Percentiles rank a stretch among this genome's conserved stretches.
These are phyloP conservation scores for Castanospermum australe DNA, from an alignment of 306 rosid species.

Conservation along the genomic window DNA sequence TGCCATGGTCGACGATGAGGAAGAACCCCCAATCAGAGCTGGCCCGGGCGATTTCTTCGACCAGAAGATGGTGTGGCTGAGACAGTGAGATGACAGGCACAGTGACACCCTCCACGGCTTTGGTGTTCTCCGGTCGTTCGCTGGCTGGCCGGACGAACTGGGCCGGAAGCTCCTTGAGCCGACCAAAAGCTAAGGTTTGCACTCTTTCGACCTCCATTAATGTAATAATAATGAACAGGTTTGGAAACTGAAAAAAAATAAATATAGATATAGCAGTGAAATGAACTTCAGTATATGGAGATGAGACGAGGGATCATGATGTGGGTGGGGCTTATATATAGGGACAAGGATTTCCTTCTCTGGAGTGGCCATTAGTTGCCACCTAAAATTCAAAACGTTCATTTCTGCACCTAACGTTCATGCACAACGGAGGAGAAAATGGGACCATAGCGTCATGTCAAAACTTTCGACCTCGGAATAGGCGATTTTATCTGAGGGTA, in stretches of 20 bases:
- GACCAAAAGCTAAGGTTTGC: not conserved
- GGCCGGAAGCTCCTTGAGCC: not conserved
- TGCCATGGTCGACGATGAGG: not conserved
- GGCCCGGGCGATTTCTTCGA: not conserved
- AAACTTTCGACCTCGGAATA: too few relatives aligned
- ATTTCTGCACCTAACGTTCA: not conserved
- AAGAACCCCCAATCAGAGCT: conserved; percentile 24
- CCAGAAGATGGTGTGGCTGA: not conserved
- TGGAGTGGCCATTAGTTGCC: too few relatives aligned
- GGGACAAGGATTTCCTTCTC: not conserved
- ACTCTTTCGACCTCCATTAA: not conserved
- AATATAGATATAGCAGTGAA: too few relatives aligned
- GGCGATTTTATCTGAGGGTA: too few relatives aligned
- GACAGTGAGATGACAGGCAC: not conserved
- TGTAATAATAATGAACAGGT: not conserved
- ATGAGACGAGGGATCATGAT: not conserved
- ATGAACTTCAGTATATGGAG: not conserved
- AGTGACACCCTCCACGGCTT: not conserved
- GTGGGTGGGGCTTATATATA: not conserved
- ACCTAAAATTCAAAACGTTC: not conserved
- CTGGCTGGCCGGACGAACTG: not conserved
- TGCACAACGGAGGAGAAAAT: too few relatives aligned
- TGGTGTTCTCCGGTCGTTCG: conserved; percentile 1
- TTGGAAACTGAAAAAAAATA: not conserved
- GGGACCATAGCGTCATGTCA: too few relatives aligned